Evolutionary conservation across 345 rosid species (phyloP).

Genomic region (Mallotus nudiflorus): DNA sequence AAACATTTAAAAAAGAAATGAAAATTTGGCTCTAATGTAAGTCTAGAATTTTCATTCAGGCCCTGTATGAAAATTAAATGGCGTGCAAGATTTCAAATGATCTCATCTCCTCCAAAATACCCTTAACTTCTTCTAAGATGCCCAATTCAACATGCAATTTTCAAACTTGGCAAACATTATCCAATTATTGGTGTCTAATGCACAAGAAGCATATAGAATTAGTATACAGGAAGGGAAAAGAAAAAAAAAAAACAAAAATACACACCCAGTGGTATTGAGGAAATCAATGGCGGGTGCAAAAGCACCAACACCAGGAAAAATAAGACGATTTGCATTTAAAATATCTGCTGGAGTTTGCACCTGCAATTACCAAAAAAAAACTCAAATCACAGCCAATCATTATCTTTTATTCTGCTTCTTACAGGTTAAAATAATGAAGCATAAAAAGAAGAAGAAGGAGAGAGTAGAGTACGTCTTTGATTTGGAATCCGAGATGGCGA

Average conservation of each 20-base stretch:
- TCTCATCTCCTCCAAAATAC: background rate
- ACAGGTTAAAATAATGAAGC: background rate
- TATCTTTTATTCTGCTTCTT: too few relatives aligned
- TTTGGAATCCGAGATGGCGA: conserved; percentile 65
- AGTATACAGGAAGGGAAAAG: too few relatives aligned
- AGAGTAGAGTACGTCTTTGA: conserved; percentile 60
- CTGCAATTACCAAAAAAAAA: conserved; percentile 32
- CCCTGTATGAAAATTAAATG: too few relatives aligned
- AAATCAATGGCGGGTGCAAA: conserved; percentile 95
- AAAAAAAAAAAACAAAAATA: too few relatives aligned
- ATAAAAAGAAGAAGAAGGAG: background rate
- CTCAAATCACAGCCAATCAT: too few relatives aligned
- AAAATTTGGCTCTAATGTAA: background rate
- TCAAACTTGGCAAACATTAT: background rate
- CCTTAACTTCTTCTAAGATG: too few relatives aligned
- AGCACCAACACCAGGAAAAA: conserved; percentile 95
- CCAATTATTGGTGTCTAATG: background rate
- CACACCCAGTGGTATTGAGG: conserved; percentile 69
- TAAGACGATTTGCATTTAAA: conserved; percentile 66
- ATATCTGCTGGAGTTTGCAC: conserved; percentile 82
- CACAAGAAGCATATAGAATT: background rate
- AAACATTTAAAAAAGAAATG: background rate
- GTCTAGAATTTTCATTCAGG: background rate
- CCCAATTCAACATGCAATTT: too few relatives aligned
- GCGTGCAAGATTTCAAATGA: too few relatives aligned